A percentile compares a stretch with the other conserved stretches of the same genome.
phyloP scores from a whole-genome alignment of 768 basidiomycete genomes.

The Mycena floridula region DNA sequence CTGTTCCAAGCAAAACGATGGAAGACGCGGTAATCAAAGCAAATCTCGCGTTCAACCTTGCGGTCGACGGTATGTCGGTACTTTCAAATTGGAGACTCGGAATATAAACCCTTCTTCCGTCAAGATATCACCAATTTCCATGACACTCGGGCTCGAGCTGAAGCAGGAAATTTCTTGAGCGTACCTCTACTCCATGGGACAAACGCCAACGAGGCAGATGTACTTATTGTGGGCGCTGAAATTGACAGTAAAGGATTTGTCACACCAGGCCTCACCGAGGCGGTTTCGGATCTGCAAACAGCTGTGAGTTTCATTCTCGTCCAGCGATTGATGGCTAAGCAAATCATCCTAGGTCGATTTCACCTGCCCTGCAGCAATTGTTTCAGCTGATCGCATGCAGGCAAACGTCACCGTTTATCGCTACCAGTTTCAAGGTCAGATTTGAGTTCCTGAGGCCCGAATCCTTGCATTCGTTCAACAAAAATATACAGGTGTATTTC shows the following conservation, averaged over 20 bases:
- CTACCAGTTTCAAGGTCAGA: slow-evolving; percentile 22
- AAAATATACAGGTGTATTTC: slow-evolving; percentile 33
- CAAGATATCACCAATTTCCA: slow-evolving; percentile 28
- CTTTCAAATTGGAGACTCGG: slow-evolving; percentile 12
- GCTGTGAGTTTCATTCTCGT: slow-evolving; percentile 14
- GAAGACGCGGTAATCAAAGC: slow-evolving; percentile 26
- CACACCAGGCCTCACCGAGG: slow-evolving; percentile 22
- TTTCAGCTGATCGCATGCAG: slow-evolving; percentile 19
- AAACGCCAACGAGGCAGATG: slow-evolving; percentile 27
- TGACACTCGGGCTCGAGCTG: slow-evolving; percentile 20
- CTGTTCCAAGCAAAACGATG: slow-evolving; percentile 21
- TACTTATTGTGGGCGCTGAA: slow-evolving; percentile 24
- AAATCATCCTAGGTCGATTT: slow-evolving; percentile 16
- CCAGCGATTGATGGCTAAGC: not conserved
- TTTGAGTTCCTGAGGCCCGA: not conserved
- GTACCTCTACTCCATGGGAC: slow-evolving; percentile 26
- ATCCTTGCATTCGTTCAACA: not conserved
- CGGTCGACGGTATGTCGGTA: slow-evolving; percentile 23
- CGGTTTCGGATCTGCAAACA: slow-evolving; percentile 23
- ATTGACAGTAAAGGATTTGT: slow-evolving; percentile 18
- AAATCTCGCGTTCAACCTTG: slow-evolving; percentile 19
- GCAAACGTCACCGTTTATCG: slow-evolving; percentile 24
- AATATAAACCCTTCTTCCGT: not conserved
- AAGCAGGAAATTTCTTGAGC: slow-evolving; percentile 22
- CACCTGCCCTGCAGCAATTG: slow-evolving; percentile 23